Conservation (phyloP, 2,329 filamentous ascomycete genomes). For the Zymoseptoria passerinii region DNA sequence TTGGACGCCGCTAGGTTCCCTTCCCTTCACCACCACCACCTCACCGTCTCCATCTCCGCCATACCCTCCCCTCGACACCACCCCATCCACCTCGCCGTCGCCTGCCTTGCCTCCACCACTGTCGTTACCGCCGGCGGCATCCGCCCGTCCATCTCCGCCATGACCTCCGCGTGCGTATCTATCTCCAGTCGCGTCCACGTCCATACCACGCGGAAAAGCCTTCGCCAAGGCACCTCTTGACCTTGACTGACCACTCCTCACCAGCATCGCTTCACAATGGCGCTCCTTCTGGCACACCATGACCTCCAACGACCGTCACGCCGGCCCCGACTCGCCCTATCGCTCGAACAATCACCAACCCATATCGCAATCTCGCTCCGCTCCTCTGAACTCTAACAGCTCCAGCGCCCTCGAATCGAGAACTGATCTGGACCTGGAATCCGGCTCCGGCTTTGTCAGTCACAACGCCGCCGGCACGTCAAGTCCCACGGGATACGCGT, state of each 20-base stretch:
- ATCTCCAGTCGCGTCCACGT: neutral
- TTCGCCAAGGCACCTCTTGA: neutral
- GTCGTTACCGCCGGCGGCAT: constrained; percentile 6
- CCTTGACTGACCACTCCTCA: neutral
- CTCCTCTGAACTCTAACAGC: constrained; percentile 75
- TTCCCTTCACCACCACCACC: too few relatives aligned
- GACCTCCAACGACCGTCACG: constrained; percentile 73
- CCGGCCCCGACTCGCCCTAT: constrained; percentile 85
- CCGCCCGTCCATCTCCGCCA: neutral
- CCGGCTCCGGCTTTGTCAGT: constrained; percentile 53
- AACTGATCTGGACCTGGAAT: constrained; percentile 62
- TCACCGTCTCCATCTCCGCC: neutral
- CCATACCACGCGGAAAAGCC: constrained; percentile 4
- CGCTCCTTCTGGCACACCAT: constrained; percentile 88
- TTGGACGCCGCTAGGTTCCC: neutral
- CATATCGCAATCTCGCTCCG: constrained; percentile 64
- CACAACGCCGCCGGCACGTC: constrained; percentile 49
- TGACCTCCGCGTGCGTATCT: constrained; percentile 4
- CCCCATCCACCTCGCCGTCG: neutral
- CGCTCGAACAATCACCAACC: constrained; percentile 84
- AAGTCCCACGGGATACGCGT: constrained; percentile 77
- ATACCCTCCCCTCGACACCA: neutral
- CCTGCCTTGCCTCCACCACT: neutral
- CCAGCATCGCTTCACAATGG: constrained; percentile 57
- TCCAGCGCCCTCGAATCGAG: constrained; percentile 81